A percentile compares a stretch with the other conserved stretches of the same genome.
Conservation (phyloP, 106 monocot species). For the Allium sativum region DNA sequence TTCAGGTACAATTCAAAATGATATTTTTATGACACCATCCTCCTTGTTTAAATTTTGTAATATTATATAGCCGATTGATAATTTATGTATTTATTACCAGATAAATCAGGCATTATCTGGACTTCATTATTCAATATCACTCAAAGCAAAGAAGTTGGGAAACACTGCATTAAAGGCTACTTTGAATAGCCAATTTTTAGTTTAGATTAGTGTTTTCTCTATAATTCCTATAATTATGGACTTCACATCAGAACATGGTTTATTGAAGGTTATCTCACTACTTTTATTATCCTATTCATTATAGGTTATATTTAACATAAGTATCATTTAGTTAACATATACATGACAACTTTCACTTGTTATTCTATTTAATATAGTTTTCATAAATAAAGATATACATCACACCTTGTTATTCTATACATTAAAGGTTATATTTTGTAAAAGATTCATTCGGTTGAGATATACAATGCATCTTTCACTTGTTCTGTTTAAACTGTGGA, state of each 20-base stretch:
- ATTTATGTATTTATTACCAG: neutral
- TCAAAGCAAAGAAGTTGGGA: conserved; percentile 33
- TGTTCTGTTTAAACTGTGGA: too few relatives aligned
- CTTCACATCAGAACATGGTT: conserved; percentile 69
- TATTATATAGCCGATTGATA: neutral
- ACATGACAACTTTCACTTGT: too few relatives aligned
- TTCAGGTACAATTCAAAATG: neutral
- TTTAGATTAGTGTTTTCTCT: conserved; percentile 92
- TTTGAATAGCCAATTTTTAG: conserved; percentile 91
- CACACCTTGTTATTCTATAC: too few relatives aligned
- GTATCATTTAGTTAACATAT: too few relatives aligned
- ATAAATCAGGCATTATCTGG: conserved; percentile 75
- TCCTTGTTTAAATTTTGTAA: neutral
- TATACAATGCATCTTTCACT: too few relatives aligned
- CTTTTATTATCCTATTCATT: neutral
- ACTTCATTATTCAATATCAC: conserved; percentile 60
- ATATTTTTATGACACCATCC: neutral
- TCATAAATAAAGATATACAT: too few relatives aligned
- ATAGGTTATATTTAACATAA: too few relatives aligned
- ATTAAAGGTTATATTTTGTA: too few relatives aligned
- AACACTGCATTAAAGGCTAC: conserved; percentile 87
- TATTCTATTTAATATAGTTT: too few relatives aligned
- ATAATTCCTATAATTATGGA: conserved; percentile 97
- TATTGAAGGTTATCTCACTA: conserved; percentile 48
- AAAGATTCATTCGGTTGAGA: too few relatives aligned